Base-by-base conservation (phyloP, 805 yeast genomes). In the Candida ponderosae region DNA sequence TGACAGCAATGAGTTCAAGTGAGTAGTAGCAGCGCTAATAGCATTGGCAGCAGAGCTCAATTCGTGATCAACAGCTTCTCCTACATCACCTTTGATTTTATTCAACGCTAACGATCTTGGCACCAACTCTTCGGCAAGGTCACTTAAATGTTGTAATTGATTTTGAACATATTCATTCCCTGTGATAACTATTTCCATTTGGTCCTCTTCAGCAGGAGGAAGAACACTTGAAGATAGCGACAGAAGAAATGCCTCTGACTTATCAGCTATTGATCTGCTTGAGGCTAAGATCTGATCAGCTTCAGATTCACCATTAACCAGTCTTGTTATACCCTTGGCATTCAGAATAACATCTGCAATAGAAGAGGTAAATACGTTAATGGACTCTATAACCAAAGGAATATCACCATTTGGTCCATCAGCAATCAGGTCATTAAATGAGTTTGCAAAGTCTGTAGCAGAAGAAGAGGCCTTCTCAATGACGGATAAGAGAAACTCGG, bases 391-490 rank as follows among this genome's bases (percentile, higher is more conserved):
- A 20, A 81, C 71, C 34, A 64, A 64, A 23, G 68, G 66, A 47
- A 79, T 85, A 41, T 78, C 84, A 21, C 78, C 72, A 36, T 70
- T 66, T 36, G 75, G 76, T 6, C 90, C 94, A 53, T 84, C 95
- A 5, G 82, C 88, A 36, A 86, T 65, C 50, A 74, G 81, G 36
- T 75, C 70, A 54, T 81, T 84, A 65, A 85, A 86, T 6, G 80
- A 75, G 19, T 79, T 74, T 5, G 95, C 83, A 57, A 88, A 85
- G 29, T 81, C 89, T 6, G 89, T 84, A 0, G 89, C 87, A 14
- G 74, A 63, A 29, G 77, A 73, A 0, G 86, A 74, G 16, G 81
- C 71, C 44, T 79, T 72, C 53, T 88, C 96, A 43, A 80, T 65
- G 30, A 84, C 63, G 0, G 90, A 79, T 27, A 79, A 62, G 18